These are phyloP conservation scores for Candida boidinii DNA, from an alignment of 805 yeast genomes.

Conservation along the genomic window DNA sequence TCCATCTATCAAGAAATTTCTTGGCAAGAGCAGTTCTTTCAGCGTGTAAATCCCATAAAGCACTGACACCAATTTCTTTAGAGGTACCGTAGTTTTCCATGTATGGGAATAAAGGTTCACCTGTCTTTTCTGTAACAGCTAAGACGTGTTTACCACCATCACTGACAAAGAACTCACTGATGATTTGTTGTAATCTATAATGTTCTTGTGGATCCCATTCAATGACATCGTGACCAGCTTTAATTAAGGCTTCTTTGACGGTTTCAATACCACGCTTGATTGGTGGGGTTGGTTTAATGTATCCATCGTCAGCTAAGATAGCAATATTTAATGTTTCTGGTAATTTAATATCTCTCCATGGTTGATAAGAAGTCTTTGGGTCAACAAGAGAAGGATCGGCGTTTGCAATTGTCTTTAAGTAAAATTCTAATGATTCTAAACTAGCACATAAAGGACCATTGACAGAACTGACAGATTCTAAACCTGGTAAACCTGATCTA, in stretches of 20 bases:
- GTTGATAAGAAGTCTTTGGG: constrained; percentile 31
- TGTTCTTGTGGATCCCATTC: constrained; percentile 40
- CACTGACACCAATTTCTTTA: constrained; percentile 25
- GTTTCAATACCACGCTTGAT: constrained; percentile 34
- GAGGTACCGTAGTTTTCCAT: constrained; percentile 26
- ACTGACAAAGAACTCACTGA: constrained; percentile 30
- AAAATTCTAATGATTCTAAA: constrained; percentile 38
- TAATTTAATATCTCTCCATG: constrained; percentile 29
- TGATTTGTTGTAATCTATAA: constrained; percentile 22
- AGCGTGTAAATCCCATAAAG: constrained; percentile 34
- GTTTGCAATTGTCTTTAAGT: constrained; percentile 27
- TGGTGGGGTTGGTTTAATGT: constrained; percentile 41
- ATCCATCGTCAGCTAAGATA: constrained; percentile 32
- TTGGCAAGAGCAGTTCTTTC: constrained; percentile 29
- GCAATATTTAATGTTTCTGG: constrained; percentile 34
- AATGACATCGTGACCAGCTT: constrained; percentile 42
- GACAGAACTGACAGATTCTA: constrained; percentile 43
- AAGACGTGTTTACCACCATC: constrained; percentile 30
- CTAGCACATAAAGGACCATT: constrained; percentile 43
- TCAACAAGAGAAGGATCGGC: constrained; percentile 36
- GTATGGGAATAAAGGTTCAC: constrained; percentile 40
- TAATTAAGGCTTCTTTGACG: constrained; percentile 21
- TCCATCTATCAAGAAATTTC: constrained; percentile 29
- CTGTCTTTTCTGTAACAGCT: constrained; percentile 27
- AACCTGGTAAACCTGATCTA: constrained; percentile 32